These are phyloP conservation scores for Rhexocercosporidium sp. DNA, from an alignment of 2,329 filamentous ascomycete genomes.

Conservation along the genomic window DNA sequence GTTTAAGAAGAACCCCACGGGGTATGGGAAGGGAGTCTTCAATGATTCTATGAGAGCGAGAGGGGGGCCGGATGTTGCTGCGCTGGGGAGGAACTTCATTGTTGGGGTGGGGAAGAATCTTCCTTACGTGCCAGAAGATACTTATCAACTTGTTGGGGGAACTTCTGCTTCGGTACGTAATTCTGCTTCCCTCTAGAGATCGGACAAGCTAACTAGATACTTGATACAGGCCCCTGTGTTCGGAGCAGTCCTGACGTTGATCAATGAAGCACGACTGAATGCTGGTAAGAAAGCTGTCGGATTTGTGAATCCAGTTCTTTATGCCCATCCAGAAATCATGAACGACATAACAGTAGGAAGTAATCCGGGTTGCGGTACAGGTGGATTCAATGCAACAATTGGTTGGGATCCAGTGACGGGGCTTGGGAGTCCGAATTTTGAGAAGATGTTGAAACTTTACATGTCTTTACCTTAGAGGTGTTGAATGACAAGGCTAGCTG, in stretches of 20 bases:
- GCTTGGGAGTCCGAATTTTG: conserved; percentile 6
- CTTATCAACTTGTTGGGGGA: background rate
- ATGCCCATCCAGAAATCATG: conserved; percentile 8
- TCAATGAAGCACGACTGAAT: conserved; percentile 15
- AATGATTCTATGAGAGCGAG: background rate
- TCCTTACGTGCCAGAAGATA: conserved; percentile 17
- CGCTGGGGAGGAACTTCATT: background rate
- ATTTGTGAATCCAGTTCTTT: conserved; percentile 16
- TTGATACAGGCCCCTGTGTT: conserved; percentile 10
- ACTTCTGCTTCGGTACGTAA: conserved; percentile 7
- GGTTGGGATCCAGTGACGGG: conserved; percentile 15
- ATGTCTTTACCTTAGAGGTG: conserved; percentile 9
- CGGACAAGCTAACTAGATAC: background rate
- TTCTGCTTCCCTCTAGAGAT: background rate
- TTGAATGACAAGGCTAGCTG: background rate
- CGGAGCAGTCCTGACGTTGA: conserved; percentile 13
- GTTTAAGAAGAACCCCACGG: background rate
- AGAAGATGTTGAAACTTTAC: conserved; percentile 11
- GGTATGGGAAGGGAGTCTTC: background rate
- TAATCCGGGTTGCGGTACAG: conserved; percentile 9
- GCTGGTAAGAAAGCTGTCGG: conserved; percentile 5
- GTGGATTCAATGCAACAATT: conserved; percentile 4
- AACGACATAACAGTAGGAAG: conserved; percentile 11
- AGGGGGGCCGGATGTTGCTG: background rate
- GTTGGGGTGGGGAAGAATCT: background rate